phyloP scores from a whole-genome alignment of 345 rosid genomes.

The Garcia nutans region DNA sequence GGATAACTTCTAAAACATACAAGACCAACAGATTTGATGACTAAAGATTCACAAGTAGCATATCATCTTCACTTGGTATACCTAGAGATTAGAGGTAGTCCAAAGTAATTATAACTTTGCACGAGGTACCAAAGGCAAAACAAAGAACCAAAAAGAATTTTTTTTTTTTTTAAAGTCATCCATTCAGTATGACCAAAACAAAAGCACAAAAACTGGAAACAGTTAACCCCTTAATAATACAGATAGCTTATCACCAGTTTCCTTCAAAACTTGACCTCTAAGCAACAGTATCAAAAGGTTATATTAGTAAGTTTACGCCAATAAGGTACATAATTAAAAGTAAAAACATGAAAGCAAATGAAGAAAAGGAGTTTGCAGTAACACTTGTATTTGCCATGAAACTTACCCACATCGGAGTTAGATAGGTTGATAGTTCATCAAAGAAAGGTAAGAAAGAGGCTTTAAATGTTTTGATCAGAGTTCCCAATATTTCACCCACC shows the following conservation, averaged over 20 bases:
- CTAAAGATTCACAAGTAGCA: background rate
- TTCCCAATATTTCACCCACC: conserved; percentile 99
- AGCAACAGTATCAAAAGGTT: too few species aligned
- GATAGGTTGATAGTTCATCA: conserved; percentile 86
- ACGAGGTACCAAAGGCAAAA: too few species aligned
- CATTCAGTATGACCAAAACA: too few species aligned
- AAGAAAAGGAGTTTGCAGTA: background rate
- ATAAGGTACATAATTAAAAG: background rate
- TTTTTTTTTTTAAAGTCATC: too few species aligned
- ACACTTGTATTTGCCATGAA: background rate
- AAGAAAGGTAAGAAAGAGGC: conserved; percentile 91
- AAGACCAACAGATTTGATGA: background rate
- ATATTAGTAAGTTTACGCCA: too few species aligned
- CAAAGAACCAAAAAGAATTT: too few species aligned
- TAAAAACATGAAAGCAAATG: background rate
- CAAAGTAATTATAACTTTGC: background rate
- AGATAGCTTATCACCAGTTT: too few species aligned
- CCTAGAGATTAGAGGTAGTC: too few species aligned
- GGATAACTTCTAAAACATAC: background rate
- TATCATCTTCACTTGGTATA: background rate
- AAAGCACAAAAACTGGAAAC: too few species aligned
- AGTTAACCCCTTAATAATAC: too few species aligned
- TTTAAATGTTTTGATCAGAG: conserved; percentile 92
- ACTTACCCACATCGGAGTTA: conserved; percentile 99
- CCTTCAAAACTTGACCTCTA: background rate